These are phyloP conservation scores for Daedalea quercina DNA, from an alignment of 768 basidiomycete genomes.

Conservation along the genomic window DNA sequence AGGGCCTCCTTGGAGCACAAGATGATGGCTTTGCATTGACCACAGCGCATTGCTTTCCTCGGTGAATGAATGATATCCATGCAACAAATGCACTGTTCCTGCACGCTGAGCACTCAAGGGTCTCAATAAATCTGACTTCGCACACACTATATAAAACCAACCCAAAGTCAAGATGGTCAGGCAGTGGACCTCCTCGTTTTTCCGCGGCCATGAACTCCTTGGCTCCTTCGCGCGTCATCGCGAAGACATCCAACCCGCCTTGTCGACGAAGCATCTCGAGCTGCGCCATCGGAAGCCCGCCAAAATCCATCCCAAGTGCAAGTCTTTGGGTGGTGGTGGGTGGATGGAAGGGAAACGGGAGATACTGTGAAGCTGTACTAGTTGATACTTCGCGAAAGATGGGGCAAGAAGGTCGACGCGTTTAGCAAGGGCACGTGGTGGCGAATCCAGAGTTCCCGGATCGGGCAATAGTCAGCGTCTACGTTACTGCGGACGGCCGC, in stretches of 20 bases:
- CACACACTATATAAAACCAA: too few species aligned
- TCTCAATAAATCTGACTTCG: not conserved
- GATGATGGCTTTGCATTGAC: constrained; percentile 4
- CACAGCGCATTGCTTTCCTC: constrained; percentile 2
- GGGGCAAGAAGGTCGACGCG: too few species aligned
- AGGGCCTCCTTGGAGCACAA: constrained; percentile 1
- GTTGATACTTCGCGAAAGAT: too few species aligned
- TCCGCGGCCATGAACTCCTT: not conserved
- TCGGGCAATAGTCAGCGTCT: too few species aligned
- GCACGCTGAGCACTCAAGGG: not conserved
- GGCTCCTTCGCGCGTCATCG: not conserved
- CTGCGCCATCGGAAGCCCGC: not conserved
- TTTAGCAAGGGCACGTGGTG: too few species aligned
- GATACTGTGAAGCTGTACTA: too few species aligned
- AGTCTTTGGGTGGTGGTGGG: too few species aligned
- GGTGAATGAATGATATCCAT: not conserved
- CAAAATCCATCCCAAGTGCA: not conserved
- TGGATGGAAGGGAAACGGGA: too few species aligned
- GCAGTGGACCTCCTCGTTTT: not conserved
- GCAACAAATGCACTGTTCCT: not conserved
- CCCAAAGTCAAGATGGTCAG: not conserved
- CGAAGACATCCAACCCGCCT: not conserved
- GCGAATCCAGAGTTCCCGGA: too few species aligned
- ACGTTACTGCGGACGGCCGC: too few species aligned
- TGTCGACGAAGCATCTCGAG: not conserved